Evolutionary conservation across 768 basidiomycete species (phyloP).

Genomic region (Leccinum boreale): DNA sequence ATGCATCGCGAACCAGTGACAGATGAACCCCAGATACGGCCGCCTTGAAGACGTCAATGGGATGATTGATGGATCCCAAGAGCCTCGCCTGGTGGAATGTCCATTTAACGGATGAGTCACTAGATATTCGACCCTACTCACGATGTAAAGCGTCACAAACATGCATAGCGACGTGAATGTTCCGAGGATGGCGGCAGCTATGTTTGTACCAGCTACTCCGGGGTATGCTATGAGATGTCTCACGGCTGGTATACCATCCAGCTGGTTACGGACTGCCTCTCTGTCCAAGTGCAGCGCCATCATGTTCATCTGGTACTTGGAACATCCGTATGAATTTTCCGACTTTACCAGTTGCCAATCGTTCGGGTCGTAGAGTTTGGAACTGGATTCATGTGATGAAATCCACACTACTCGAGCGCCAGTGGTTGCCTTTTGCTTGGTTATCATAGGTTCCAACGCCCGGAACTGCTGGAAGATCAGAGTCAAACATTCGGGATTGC

Average conservation of each 20-base stretch:
- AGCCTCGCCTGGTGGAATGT: constrained; percentile 53
- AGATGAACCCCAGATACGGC: constrained; percentile 66
- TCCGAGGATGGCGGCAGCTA: constrained; percentile 46
- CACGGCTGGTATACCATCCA: constrained; percentile 9
- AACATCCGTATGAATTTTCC: constrained; percentile 59
- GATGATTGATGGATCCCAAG: constrained; percentile 64
- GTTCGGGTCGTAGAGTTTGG: constrained; percentile 50
- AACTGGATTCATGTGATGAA: constrained; percentile 64
- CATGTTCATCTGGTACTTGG: constrained; percentile 78
- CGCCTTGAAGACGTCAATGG: constrained; percentile 59
- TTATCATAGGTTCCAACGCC: constrained; percentile 51
- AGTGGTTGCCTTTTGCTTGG: constrained; percentile 38
- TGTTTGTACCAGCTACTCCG: constrained; percentile 64
- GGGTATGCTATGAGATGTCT: constrained; percentile 68
- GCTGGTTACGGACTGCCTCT: constrained; percentile 31
- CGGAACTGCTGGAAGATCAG: constrained; percentile 51
- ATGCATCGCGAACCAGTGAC: constrained; percentile 54
- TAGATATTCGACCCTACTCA: constrained; percentile 34
- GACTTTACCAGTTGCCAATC: constrained; percentile 74
- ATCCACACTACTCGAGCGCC: constrained; percentile 74
- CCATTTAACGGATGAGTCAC: constrained; percentile 1
- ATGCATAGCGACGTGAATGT: constrained; percentile 47
- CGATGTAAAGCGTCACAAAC: constrained; percentile 58
- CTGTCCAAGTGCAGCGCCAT: constrained; percentile 55
- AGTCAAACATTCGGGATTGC: background rate